A percentile compares a stretch with the other conserved stretches of the same genome.
These are phyloP conservation scores for Leccinum rimulosum DNA, from an alignment of 768 basidiomycete genomes.

Conservation along the genomic window DNA sequence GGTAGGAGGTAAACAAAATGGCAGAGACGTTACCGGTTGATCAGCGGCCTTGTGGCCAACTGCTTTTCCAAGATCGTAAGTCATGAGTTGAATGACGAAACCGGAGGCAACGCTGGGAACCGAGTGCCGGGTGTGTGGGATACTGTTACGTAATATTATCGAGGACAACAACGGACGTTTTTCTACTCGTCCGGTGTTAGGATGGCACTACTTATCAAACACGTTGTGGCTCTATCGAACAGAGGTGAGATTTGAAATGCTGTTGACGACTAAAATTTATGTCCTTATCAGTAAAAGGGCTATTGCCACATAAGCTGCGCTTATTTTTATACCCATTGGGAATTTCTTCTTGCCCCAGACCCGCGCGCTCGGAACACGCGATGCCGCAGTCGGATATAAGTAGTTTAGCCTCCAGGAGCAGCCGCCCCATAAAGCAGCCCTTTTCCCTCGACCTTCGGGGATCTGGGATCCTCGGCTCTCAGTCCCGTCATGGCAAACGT, in stretches of 20 bases:
- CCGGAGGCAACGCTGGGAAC: background rate
- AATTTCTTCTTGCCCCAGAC: background rate
- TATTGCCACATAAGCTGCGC: background rate
- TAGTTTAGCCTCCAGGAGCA: background rate
- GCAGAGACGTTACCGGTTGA: slow-evolving; percentile 45
- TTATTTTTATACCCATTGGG: background rate
- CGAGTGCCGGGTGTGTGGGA: background rate
- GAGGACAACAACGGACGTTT: no score
- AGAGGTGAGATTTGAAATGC: background rate
- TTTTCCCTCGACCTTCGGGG: slow-evolving; percentile 1
- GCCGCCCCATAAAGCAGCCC: no score
- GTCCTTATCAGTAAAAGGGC: background rate
- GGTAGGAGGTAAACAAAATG: background rate
- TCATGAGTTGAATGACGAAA: slow-evolving; percentile 27
- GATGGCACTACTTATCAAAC: background rate
- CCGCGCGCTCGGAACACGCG: background rate
- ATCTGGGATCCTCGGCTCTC: background rate
- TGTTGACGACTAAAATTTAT: background rate
- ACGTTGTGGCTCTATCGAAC: background rate
- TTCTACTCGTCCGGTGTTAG: background rate
- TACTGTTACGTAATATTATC: background rate
- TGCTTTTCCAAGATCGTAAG: slow-evolving; percentile 61
- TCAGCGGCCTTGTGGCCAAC: slow-evolving; percentile 56
- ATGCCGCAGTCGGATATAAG: slow-evolving; percentile 1
- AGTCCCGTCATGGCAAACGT: slow-evolving; percentile 15